Evolutionary conservation across 768 basidiomycete species (phyloP), one percentile per base, ranked within the genome.

Genomic region (Mycena floridula): DNA sequence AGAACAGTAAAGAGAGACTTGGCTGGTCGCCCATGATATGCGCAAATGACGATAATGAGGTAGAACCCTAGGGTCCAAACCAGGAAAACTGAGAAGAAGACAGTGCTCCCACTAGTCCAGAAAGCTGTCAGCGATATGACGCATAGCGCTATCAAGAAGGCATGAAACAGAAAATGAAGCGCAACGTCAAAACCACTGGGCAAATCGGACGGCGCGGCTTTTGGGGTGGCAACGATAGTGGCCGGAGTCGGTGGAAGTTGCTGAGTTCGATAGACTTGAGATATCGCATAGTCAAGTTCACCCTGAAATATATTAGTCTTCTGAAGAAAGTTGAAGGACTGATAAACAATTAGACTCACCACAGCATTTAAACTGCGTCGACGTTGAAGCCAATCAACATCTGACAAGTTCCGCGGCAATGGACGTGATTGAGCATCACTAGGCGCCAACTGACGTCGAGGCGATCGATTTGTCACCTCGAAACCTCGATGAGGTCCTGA

Each of bases 341-440:
- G 38, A 43, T 46, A 46, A 39, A 39, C 27, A 11, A 36, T 16
- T 44, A 5, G 32, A 66, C 82, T 57, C 59, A 89, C 87, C 66
- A 84, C 77, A 45, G 76, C 73, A 54, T 79, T 82, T 24, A 84
- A 63, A 57, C 81, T 87, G 46, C 86, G 75, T 42, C 89, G 72
- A 41, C 83, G 76, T 45, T 82, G 75, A 25, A 89, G 66, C 89
- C 89, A 90, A 56, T 86, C 86, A 40, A 86, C 68, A 56, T 90
- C 85, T 24, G n/a, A 16, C 12, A 42, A 42, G 3, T 40, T 40
- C 16, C 36, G 30, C 2, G 39, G 32, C 32, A 35, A 35, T 4
- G 32, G 32, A 7, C 18, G 15, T 18, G 7, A 15, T 35, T 13
- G 3, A 16, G 25, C 30, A 25, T 13, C 12, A 23, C 18, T 7